These are phyloP conservation scores for Fusarium penzigii DNA, from an alignment of 2,329 filamentous ascomycete genomes.

Conservation along the genomic window DNA sequence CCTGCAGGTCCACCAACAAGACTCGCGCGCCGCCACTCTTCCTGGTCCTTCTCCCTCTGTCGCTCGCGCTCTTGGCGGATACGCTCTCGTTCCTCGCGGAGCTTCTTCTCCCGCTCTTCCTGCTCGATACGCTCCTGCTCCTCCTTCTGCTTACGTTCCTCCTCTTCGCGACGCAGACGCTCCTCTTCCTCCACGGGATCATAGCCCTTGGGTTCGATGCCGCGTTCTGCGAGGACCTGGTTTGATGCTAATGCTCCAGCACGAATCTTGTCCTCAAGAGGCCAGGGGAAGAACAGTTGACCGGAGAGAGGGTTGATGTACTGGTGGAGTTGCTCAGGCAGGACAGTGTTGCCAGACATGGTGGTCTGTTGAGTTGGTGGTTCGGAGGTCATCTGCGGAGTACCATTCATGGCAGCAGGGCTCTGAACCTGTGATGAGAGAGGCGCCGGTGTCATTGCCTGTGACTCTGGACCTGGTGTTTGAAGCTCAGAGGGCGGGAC, in stretches of 20 bases:
- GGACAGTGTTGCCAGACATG: slow-evolving; percentile 38
- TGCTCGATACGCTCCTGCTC: slow-evolving; percentile 48
- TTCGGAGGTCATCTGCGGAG: slow-evolving; percentile 29
- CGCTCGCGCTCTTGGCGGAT: slow-evolving; percentile 44
- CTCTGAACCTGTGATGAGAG: slow-evolving; percentile 38
- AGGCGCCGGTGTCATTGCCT: slow-evolving; percentile 34
- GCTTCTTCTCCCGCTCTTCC: slow-evolving; percentile 46
- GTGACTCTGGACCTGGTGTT: slow-evolving; percentile 34
- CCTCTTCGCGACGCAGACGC: slow-evolving; percentile 51
- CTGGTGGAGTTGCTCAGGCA: slow-evolving; percentile 50
- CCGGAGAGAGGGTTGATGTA: slow-evolving; percentile 58
- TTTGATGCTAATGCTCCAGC: slow-evolving; percentile 66
- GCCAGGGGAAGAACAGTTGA: slow-evolving; percentile 75
- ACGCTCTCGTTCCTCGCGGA: slow-evolving; percentile 41
- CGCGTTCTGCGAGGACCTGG: slow-evolving; percentile 62
- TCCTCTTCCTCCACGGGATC: slow-evolving; percentile 59
- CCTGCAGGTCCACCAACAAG: slow-evolving; percentile 30
- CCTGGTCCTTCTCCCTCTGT: slow-evolving; percentile 44
- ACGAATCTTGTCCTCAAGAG: slow-evolving; percentile 68
- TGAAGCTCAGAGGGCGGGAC: slow-evolving; percentile 33
- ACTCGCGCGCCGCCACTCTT: slow-evolving; percentile 43
- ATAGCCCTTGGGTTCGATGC: slow-evolving; percentile 61
- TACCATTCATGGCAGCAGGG: slow-evolving; percentile 36
- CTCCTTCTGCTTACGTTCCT: slow-evolving; percentile 48
- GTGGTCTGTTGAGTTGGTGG: slow-evolving; percentile 36